Evolutionary conservation across 2,329 filamentous ascomycete genomes (phyloP).

Genomic region (Aspergillus phoenicis): DNA sequence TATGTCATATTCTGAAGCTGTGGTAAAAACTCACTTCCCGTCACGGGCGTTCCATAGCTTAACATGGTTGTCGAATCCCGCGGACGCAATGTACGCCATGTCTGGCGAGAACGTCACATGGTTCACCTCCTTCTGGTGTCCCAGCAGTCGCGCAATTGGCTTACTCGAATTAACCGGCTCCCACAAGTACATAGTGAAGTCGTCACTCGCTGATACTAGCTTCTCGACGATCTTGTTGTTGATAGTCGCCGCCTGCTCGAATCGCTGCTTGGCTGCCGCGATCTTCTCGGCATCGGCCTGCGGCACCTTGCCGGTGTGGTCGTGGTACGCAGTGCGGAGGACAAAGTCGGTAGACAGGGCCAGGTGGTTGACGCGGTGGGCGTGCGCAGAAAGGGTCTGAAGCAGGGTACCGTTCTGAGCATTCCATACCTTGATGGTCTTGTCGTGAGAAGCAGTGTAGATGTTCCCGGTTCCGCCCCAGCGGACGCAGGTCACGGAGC

Average conservation of each 20-base stretch:
- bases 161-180: constrained; percentile 77
- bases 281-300: constrained; percentile 69
- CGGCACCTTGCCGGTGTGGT: constrained; percentile 75
- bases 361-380: constrained; percentile 94
- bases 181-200: constrained; percentile 97
- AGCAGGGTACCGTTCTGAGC: constrained; percentile 74
- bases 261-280: constrained; percentile 75
- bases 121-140: constrained; percentile 96
- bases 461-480: constrained; percentile 91
- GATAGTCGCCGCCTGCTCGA: constrained; percentile 79
- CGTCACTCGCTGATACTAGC: constrained; percentile 87
- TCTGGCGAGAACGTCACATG: constrained; percentile 94
- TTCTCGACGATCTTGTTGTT: constrained; percentile 78
- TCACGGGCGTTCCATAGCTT: constrained; percentile 85
- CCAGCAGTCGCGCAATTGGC: constrained; percentile 82
- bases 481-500: constrained; percentile 82
- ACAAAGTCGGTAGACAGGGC: constrained; percentile 92
- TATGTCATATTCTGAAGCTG: not conserved
- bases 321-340: constrained; percentile 80
- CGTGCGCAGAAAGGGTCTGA: constrained; percentile 78
- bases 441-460: constrained; percentile 86
- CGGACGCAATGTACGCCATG: constrained; percentile 81
- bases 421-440: constrained; percentile 90
- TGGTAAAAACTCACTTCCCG: constrained; percentile 51
- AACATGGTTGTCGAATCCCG: constrained; percentile 91